Conservation (phyloP, 495 filamentous ascomycete genomes). For the Apiosordaria backusii region DNA sequence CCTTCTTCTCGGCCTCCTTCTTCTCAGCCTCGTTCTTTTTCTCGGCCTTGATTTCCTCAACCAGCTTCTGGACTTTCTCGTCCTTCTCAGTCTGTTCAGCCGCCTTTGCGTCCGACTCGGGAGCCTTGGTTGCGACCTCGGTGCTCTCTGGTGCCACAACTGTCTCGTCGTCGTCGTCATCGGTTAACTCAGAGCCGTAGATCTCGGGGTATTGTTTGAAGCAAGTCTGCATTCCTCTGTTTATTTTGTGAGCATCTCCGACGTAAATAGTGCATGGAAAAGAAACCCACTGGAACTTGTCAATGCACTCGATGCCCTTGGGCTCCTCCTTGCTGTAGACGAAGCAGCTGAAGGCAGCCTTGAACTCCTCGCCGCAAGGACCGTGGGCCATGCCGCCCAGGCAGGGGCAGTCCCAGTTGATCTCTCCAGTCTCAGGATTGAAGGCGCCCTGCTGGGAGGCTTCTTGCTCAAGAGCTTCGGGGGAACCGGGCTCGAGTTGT, state of each 20-base stretch:
- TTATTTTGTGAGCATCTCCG: slow-evolving; percentile 18
- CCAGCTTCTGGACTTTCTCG: neutral
- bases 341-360: slow-evolving; percentile 94
- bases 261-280: neutral
- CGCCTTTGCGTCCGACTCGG: slow-evolving; percentile 9
- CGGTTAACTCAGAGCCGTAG: slow-evolving; percentile 86
- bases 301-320: slow-evolving; percentile 98
- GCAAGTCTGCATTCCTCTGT: slow-evolving; percentile 92
- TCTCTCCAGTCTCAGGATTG: slow-evolving; percentile 97
- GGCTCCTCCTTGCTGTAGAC: slow-evolving; percentile 90
- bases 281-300: slow-evolving; percentile 85
- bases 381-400: slow-evolving; percentile 96
- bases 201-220: slow-evolving; percentile 88
- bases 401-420: slow-evolving; percentile 99
- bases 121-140: slow-evolving; percentile 5
- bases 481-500: slow-evolving; percentile 26
- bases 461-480: slow-evolving; percentile 71
- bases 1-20: slow-evolving; percentile 12
- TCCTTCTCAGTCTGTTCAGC: slow-evolving; percentile 2
- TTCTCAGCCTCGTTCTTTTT: slow-evolving; percentile 8
- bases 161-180: slow-evolving; percentile 61
- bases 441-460: slow-evolving; percentile 85
- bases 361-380: slow-evolving; percentile 93
- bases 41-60: slow-evolving; percentile 5
- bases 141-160: slow-evolving; percentile 13